Conservation (phyloP, 2,329 filamentous ascomycete species). For the Fusarium lyarnte region DNA sequence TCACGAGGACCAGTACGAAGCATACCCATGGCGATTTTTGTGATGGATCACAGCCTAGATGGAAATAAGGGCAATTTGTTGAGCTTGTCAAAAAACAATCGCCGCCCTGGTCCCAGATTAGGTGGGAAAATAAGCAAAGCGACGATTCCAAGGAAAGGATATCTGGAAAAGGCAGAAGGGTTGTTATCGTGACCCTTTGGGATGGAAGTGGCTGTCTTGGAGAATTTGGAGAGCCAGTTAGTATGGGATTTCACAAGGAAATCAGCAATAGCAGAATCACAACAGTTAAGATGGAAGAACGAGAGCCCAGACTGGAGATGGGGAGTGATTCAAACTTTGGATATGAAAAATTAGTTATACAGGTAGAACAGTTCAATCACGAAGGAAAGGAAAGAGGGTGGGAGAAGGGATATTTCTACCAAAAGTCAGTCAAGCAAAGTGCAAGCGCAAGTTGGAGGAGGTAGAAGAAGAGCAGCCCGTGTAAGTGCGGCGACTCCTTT, state of each 20-base stretch:
- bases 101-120: slow-evolving; percentile 1
- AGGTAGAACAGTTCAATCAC: slow-evolving; percentile 3
- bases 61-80: neutral
- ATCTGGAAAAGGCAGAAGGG: slow-evolving; percentile 1
- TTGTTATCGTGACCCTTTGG: slow-evolving; percentile 6
- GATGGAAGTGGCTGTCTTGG: slow-evolving; percentile 4
- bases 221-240: slow-evolving; percentile 3
- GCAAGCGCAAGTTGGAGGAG: neutral
- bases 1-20: slow-evolving; percentile 64
- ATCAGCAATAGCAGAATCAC: slow-evolving; percentile 16
- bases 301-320: neutral
- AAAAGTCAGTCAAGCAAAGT: neutral
- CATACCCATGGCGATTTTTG: slow-evolving; percentile 61
- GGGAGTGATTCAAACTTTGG: slow-evolving; percentile 6
- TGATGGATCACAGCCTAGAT: neutral
- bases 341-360: slow-evolving; percentile 2
- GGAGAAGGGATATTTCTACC: slow-evolving; percentile 43
- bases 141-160: neutral
- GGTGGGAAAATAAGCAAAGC: neutral
- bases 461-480: slow-evolving; percentile 8
- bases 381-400: slow-evolving; percentile 29
- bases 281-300: slow-evolving; percentile 11
- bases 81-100: slow-evolving; percentile 6
- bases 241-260: slow-evolving; percentile 24
- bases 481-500: slow-evolving; percentile 37